Conservation (phyloP, 2,329 filamentous ascomycete species). For the Botryosphaeria agaves region DNA sequence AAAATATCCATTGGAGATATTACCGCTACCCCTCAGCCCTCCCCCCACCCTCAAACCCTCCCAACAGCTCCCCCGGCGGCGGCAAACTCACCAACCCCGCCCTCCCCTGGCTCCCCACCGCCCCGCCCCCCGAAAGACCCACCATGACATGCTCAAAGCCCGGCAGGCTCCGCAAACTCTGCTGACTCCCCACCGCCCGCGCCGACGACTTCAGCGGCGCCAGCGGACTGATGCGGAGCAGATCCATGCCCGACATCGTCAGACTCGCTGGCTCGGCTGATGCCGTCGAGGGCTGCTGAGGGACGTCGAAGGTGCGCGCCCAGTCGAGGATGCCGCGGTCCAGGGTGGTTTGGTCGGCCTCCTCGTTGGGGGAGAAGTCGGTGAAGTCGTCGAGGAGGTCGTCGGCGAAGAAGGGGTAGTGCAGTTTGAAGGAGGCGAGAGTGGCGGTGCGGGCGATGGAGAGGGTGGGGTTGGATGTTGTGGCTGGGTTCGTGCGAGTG, state of each 20-base stretch:
- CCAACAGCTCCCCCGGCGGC: background rate
- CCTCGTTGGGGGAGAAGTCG: conserved; percentile 3
- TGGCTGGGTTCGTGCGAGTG: background rate
- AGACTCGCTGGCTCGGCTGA: background rate
- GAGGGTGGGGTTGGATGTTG: conserved; percentile 1
- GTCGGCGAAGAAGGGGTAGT: conserved; percentile 2
- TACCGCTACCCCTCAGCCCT: too few relatives aligned
- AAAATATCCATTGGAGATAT: too few relatives aligned
- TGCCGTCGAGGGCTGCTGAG: background rate
- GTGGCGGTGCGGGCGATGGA: background rate
- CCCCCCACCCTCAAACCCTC: background rate
- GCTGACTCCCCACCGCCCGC: background rate
- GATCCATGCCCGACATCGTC: background rate
- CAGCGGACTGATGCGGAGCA: background rate
- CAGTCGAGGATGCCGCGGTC: conserved; percentile 18
- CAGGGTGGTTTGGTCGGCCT: conserved; percentile 12
- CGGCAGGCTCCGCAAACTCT: background rate
- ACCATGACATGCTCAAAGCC: too few relatives aligned
- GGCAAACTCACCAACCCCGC: background rate
- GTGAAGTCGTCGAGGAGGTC: conserved; percentile 13
- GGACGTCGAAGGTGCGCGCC: conserved; percentile 4
- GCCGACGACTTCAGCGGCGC: background rate
- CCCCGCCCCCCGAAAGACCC: background rate
- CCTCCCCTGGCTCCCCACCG: background rate
- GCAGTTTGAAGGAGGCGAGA: background rate